Evolutionary conservation across 306 rosid genomes (phyloP).

Genomic region (Trifolium repens): DNA sequence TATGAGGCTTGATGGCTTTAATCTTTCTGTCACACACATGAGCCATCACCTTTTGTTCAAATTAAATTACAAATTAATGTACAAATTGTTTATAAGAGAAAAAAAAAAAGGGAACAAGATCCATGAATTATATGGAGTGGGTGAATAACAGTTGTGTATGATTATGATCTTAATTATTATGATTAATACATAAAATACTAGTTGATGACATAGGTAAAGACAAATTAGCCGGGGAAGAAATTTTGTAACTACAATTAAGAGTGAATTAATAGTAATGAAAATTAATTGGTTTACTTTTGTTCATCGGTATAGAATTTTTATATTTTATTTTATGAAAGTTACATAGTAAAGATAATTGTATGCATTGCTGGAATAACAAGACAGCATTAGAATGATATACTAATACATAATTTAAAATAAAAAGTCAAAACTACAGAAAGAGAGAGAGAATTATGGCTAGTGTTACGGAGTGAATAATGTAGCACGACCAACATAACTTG

Average conservation of each 20-base stretch:
- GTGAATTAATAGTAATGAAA: not conserved
- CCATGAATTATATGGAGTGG: conserved; percentile 38
- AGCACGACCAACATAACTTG: conserved; percentile 21
- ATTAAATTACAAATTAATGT: conserved; percentile 19
- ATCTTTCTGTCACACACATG: conserved; percentile 32
- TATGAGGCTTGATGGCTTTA: not conserved
- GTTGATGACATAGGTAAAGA: conserved; percentile 29
- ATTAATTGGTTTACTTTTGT: not conserved
- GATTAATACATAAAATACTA: conserved; percentile 10
- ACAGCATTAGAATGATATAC: not conserved
- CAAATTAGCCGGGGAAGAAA: not conserved
- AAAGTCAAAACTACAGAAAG: conserved; percentile 19
- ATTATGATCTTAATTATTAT: conserved; percentile 27
- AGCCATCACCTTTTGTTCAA: conserved; percentile 17
- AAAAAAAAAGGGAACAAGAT: conserved; percentile 22
- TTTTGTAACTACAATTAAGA: conserved; percentile 19
- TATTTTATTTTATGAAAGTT: no score
- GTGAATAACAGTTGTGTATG: conserved; percentile 33
- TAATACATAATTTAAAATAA: not conserved
- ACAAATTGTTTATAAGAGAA: conserved; percentile 27
- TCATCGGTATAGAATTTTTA: not conserved
- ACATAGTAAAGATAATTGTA: not conserved
- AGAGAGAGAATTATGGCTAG: conserved; percentile 33
- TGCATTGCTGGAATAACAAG: conserved; percentile 30
- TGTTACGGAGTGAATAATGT: conserved; percentile 38